These are phyloP conservation scores for Xerocomus nothofagi DNA, from an alignment of 1,284 basidiomycete species.

Conservation along the genomic window DNA sequence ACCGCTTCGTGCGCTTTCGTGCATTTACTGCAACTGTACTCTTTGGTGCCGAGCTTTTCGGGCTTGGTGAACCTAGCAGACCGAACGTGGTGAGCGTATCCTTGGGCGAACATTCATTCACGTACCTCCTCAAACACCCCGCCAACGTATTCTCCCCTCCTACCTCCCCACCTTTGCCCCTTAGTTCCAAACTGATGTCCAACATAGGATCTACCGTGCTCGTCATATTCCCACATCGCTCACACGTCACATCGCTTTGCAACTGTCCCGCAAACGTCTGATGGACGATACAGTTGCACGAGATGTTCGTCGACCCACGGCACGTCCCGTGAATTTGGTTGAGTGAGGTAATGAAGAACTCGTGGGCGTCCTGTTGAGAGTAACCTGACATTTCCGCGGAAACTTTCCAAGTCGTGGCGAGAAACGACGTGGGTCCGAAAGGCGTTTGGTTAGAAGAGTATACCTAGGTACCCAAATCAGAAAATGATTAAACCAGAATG, in stretches of 20 bases:
- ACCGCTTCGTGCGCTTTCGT: constrained; percentile 71
- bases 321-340: constrained; percentile 85
- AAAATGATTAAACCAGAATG: not conserved
- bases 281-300: constrained; percentile 92
- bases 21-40: constrained; percentile 76
- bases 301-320: constrained; percentile 66
- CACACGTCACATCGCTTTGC: constrained; percentile 89
- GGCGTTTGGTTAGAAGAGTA: constrained; percentile 70
- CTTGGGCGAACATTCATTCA: not conserved
- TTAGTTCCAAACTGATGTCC: constrained; percentile 88
- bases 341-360: constrained; percentile 81
- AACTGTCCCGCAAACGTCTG: constrained; percentile 86
- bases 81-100: not conserved
- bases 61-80: constrained; percentile 66
- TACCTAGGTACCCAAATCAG: constrained; percentile 47
- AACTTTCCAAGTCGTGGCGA: constrained; percentile 86
- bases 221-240: constrained; percentile 72
- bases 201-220: constrained; percentile 88
- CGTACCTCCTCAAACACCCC: constrained; percentile 68
- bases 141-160: constrained; percentile 59
- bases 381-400: constrained; percentile 85
- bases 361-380: constrained; percentile 93
- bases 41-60: constrained; percentile 71
- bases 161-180: constrained; percentile 49
- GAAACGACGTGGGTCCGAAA: constrained; percentile 82